Evolutionary conservation across 1,284 basidiomycete genomes (phyloP).

Genomic region (Fomes fomentarius): DNA sequence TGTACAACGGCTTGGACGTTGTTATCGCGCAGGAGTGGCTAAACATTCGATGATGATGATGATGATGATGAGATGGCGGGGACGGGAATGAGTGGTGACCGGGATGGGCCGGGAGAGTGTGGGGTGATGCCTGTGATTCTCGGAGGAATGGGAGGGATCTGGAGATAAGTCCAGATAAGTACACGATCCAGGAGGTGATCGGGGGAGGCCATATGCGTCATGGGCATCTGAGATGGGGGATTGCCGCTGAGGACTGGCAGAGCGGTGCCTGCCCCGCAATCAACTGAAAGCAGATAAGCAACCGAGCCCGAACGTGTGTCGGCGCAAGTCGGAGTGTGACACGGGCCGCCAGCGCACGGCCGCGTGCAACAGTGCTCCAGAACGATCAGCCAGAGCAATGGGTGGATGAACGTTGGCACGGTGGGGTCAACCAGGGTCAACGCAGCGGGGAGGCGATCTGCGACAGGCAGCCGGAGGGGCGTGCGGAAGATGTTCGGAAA

Average conservation of each 20-base stretch:
- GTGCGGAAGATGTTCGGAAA: constrained; percentile 24
- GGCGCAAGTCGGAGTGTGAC: background rate
- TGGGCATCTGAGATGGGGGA: constrained; percentile 25
- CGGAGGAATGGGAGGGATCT: constrained; percentile 14
- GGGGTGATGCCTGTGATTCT: constrained; percentile 16
- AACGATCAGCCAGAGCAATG: background rate
- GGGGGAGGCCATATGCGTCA: constrained; percentile 16
- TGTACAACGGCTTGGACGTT: too few relatives aligned
- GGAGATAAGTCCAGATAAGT: constrained; percentile 21
- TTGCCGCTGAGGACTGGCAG: constrained; percentile 7
- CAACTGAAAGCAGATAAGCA: constrained; percentile 7
- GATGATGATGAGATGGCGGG: too few relatives aligned
- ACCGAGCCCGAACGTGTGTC: constrained; percentile 7
- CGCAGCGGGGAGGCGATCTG: background rate
- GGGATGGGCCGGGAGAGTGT: constrained; percentile 9
- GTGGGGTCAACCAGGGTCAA: constrained; percentile 3
- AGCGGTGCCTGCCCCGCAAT: constrained; percentile 19
- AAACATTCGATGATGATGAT: too few relatives aligned
- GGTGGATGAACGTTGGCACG: background rate
- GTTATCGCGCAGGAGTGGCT: too few relatives aligned
- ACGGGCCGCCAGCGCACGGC: too few relatives aligned
- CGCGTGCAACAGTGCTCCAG: background rate
- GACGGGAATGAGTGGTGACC: constrained; percentile 20
- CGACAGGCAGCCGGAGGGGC: constrained; percentile 10
- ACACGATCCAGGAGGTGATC: constrained; percentile 16